These are phyloP conservation scores for Neurospora sp. DNA, from an alignment of 2,329 filamentous ascomycete genomes.

Conservation along the genomic window DNA sequence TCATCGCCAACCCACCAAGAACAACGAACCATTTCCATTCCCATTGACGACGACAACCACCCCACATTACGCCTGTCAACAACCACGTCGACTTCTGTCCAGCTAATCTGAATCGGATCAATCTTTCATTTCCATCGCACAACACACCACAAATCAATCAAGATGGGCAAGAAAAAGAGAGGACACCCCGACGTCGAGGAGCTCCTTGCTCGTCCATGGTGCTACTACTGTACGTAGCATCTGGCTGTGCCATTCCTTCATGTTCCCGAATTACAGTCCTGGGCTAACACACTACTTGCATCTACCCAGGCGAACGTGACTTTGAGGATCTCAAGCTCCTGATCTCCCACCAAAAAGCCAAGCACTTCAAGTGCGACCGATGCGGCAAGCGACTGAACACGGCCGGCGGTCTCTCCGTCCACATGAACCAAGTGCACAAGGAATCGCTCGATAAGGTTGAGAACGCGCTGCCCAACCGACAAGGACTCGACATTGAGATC, in stretches of 20 bases:
- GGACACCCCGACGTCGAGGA: slow-evolving; percentile 81
- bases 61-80: neutral
- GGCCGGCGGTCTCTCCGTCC: slow-evolving; percentile 88
- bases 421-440: slow-evolving; percentile 98
- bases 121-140: neutral
- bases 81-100: neutral
- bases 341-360: slow-evolving; percentile 96
- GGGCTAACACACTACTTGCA: slow-evolving; percentile 5
- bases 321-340: slow-evolving; percentile 96
- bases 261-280: fast-evolving
- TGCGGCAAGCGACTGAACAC: slow-evolving; percentile 86
- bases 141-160: slow-evolving; percentile 17
- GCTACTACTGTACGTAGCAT: slow-evolving; percentile 72
- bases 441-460: slow-evolving; percentile 80
- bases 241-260: neutral
- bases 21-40: neutral
- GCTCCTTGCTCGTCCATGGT: slow-evolving; percentile 81
- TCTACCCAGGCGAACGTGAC: slow-evolving; percentile 67
- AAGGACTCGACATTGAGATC: slow-evolving; percentile 84
- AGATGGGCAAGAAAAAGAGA: slow-evolving; percentile 86
- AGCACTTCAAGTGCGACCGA: slow-evolving; percentile 95
- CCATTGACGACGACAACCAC: neutral
- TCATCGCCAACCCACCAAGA: neutral
- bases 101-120: neutral
- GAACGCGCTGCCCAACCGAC: slow-evolving; percentile 80